Evolutionary conservation across 1,284 basidiomycete genomes (phyloP).

Genomic region (Ganoderma lucidum): DNA sequence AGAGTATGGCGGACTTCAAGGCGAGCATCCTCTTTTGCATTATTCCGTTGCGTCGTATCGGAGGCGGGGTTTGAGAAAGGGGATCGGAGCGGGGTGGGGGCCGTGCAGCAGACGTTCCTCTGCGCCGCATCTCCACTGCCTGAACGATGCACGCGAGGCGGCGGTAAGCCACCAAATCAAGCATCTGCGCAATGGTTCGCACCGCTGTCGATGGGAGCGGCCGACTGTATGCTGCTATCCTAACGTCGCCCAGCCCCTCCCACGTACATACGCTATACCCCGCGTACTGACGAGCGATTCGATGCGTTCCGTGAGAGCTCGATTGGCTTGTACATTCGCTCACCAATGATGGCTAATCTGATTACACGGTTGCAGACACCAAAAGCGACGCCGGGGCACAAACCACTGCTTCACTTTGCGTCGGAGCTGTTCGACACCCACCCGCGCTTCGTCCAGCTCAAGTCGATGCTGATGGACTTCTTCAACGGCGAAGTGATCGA

Average conservation of each 20-base stretch:
- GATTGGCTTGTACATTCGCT: not conserved
- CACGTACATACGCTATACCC: no score
- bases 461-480: constrained; percentile 91
- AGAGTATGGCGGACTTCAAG: constrained; percentile 86
- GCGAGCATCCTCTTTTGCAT: constrained; percentile 50
- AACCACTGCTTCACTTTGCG: constrained; percentile 95
- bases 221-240: not conserved
- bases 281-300: not conserved
- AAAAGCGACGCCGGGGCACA: constrained; percentile 91
- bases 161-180: no score
- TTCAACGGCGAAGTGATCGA: constrained; percentile 90
- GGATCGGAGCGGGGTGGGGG: not conserved
- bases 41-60: not conserved
- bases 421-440: constrained; percentile 94
- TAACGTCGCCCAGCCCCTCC: not conserved
- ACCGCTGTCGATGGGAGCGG: not conserved
- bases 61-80: not conserved
- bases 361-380: constrained; percentile 61
- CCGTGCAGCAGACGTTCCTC: not conserved
- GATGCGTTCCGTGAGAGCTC: not conserved
- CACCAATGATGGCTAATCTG: not conserved
- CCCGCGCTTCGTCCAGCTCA: constrained; percentile 90
- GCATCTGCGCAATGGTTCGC: not conserved
- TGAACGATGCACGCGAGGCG: no score
- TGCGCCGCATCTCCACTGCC: not conserved